These are phyloP conservation scores for Sporothrix variecibatus DNA, from an alignment of 2,329 filamentous ascomycete species.

Conservation along the genomic window DNA sequence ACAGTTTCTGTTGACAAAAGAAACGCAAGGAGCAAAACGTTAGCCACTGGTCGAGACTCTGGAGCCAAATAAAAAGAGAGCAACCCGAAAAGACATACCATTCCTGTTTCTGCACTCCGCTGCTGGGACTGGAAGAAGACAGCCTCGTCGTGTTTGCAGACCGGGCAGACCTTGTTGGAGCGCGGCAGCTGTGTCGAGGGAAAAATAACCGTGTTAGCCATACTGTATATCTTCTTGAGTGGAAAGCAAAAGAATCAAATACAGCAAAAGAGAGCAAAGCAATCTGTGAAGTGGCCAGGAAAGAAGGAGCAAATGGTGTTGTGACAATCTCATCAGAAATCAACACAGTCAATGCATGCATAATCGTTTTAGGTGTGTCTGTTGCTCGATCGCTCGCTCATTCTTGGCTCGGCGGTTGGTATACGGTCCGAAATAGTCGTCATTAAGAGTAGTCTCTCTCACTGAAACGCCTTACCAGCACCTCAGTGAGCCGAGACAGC, in stretches of 20 bases:
- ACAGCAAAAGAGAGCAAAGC: background rate
- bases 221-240: background rate
- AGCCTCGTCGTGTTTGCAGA: constrained; percentile 82
- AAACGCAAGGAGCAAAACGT: background rate
- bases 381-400: background rate
- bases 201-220: constrained; percentile 34
- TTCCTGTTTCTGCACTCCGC: constrained; percentile 93
- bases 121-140: constrained; percentile 99
- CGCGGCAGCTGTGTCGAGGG: constrained; percentile 72
- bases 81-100: constrained; percentile 64
- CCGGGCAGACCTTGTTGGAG: constrained; percentile 80
- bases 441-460: background rate
- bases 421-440: too few species aligned
- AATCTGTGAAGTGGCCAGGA: background rate
- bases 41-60: background rate
- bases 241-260: constrained; percentile 31
- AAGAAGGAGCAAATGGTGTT: background rate
- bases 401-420: background rate
- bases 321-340: background rate
- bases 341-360: background rate
- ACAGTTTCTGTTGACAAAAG: constrained; percentile 68
- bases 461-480: background rate
- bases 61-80: background rate
- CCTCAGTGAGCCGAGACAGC: background rate
- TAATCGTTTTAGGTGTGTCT: background rate